Evolutionary conservation across 768 basidiomycete genomes (phyloP).

Genomic region (Galerina sulciceps): DNA sequence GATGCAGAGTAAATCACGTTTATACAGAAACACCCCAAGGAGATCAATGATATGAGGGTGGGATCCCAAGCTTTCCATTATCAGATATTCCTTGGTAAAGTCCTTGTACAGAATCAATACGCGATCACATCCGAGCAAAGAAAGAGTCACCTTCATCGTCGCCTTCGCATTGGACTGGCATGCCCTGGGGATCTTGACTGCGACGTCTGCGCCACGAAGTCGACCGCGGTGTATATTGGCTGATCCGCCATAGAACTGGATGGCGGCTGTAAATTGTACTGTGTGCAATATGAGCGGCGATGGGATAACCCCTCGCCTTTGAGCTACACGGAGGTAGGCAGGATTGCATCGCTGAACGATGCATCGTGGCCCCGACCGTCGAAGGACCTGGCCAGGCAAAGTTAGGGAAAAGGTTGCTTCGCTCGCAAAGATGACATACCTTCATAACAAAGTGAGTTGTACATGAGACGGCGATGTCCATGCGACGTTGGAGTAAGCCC

Average conservation of each 20-base stretch:
- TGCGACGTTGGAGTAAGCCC: no score
- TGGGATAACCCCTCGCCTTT: neutral
- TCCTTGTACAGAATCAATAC: neutral
- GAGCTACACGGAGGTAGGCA: neutral
- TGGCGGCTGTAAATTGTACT: neutral
- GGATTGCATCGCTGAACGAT: neutral
- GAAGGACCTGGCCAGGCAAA: neutral
- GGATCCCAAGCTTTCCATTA: conserved; percentile 12
- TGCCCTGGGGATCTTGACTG: conserved; percentile 14
- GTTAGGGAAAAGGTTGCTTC: neutral
- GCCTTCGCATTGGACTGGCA: neutral
- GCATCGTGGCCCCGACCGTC: neutral
- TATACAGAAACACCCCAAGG: neutral
- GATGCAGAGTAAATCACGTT: conserved; percentile 15
- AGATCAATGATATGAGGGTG: conserved; percentile 17
- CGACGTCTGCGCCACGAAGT: conserved; percentile 3
- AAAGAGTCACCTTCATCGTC: conserved; percentile 2
- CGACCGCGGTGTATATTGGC: conserved; percentile 8
- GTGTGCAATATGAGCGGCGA: neutral
- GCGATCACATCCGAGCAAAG: neutral
- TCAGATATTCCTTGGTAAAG: conserved; percentile 9
- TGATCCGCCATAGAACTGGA: conserved; percentile 4
- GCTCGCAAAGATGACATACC: neutral
- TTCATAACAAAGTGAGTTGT: neutral
- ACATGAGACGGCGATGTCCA: no score